phyloP scores from a whole-genome alignment of 179 eudicot species.

The Amaranthus tricolor region DNA sequence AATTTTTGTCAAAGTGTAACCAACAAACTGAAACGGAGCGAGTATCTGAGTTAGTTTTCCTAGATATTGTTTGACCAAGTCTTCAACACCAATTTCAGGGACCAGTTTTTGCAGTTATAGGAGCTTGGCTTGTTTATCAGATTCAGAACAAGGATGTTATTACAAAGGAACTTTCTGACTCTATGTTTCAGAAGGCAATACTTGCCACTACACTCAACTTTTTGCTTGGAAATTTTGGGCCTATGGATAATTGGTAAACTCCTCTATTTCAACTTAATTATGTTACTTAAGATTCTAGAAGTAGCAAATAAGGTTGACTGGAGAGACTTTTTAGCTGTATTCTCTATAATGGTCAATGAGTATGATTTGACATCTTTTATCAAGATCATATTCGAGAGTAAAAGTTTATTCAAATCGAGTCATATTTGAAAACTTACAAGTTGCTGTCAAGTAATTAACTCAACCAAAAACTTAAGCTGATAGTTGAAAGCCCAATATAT shows the following conservation, averaged over 20 bases:
- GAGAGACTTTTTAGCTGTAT: no score
- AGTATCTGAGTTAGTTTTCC: not conserved
- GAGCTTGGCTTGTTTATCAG: conserved; percentile 81
- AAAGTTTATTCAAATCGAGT: no score
- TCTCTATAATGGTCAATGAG: no score
- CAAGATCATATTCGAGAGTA: no score
- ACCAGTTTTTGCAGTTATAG: conserved; percentile 72
- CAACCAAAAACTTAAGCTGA: no score
- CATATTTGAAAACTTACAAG: no score
- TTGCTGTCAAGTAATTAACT: no score
- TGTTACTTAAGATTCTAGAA: not conserved
- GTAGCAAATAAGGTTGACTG: not conserved
- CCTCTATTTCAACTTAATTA: not conserved
- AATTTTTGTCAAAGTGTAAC: no score
- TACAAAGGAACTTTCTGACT: conserved; percentile 43
- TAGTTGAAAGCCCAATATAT: no score
- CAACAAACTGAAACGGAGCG: no score
- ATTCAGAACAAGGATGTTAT: conserved; percentile 55
- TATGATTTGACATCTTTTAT: no score
- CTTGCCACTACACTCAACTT: conserved; percentile 57
- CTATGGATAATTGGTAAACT: conserved; percentile 72
- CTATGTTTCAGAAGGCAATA: conserved; percentile 61
- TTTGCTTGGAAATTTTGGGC: conserved; percentile 58
- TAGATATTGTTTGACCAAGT: not conserved
- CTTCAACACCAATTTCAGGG: conserved; percentile 40